Percentiles rank a stretch among this genome's conserved stretches.
Conservation (phyloP, 306 rosid species). For the Cicer arietinum region DNA sequence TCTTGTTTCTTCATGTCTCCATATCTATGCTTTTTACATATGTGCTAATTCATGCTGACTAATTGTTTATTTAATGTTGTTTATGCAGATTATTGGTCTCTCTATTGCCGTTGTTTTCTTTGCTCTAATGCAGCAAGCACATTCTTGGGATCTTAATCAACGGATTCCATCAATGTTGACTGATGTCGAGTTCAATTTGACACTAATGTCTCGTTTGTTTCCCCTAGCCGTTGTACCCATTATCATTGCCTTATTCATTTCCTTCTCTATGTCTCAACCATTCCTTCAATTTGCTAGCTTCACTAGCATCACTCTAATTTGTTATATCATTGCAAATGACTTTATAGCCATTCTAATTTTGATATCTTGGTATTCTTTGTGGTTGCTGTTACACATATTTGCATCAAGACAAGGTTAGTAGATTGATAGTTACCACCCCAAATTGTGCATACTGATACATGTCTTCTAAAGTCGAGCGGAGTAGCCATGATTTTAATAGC, state of each 20-base stretch:
- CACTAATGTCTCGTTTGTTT: constrained; percentile 63
- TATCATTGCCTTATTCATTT: constrained; percentile 64
- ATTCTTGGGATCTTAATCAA: constrained; percentile 74
- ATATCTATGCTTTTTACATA: constrained; percentile 34
- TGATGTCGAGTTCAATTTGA: constrained; percentile 82
- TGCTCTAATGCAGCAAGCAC: constrained; percentile 89
- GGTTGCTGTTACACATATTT: constrained; percentile 78
- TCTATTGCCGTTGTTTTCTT: constrained; percentile 77
- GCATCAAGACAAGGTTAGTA: constrained; percentile 83
- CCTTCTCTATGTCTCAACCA: constrained; percentile 67
- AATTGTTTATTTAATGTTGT: constrained; percentile 44
- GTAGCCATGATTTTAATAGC: constrained; percentile 16
- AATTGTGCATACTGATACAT: constrained; percentile 8
- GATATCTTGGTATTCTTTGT: constrained; percentile 69
- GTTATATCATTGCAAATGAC: constrained; percentile 87
- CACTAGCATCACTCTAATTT: constrained; percentile 67
- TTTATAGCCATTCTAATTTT: constrained; percentile 63
- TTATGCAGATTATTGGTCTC: constrained; percentile 88
- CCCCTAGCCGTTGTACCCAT: constrained; percentile 72
- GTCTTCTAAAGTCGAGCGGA: constrained; percentile 15
- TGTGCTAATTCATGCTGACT: constrained; percentile 30
- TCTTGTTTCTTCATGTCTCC: constrained; percentile 28
- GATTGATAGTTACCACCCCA: constrained; percentile 39
- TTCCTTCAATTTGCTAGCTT: constrained; percentile 73
- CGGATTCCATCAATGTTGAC: constrained; percentile 80